Percentiles rank a stretch among this genome's conserved stretches.
These are phyloP conservation scores for Pneumocystis sp. DNA, from an alignment of 1,139 yeast genomes.

Conservation along the genomic window DNA sequence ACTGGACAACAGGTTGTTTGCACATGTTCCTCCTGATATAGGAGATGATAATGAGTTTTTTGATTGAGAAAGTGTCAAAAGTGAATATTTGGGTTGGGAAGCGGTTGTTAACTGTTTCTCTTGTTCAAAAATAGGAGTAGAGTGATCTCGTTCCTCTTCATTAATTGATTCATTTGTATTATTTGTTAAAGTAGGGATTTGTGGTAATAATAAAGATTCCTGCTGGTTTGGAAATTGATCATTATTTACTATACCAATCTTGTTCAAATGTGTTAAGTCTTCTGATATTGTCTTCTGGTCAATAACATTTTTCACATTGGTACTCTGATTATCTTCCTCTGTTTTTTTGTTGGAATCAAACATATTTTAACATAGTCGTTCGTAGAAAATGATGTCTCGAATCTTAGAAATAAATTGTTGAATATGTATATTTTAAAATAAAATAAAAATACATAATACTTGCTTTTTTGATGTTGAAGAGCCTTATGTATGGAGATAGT, in stretches of 20 bases:
- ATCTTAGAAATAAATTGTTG: neutral
- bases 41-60: neutral
- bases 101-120: neutral
- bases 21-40: neutral
- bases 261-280: neutral
- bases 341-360: neutral
- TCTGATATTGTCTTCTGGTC: neutral
- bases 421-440: neutral
- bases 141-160: neutral
- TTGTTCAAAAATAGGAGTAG: neutral
- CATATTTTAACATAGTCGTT: neutral
- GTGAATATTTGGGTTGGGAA: neutral
- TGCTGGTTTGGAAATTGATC: neutral
- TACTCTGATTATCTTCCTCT: neutral
- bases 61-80: neutral
- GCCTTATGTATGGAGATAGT: too few species aligned
- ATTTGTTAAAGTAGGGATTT: neutral
- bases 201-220: neutral
- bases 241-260: neutral
- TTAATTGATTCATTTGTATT: neutral
- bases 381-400: neutral
- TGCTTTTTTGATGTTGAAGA: neutral
- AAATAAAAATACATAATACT: neutral
- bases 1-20: neutral
- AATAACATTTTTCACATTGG: neutral